phyloP scores from a whole-genome alignment of 108 stramenopile species.

The Cyclotella choctawhatcheeana region DNA sequence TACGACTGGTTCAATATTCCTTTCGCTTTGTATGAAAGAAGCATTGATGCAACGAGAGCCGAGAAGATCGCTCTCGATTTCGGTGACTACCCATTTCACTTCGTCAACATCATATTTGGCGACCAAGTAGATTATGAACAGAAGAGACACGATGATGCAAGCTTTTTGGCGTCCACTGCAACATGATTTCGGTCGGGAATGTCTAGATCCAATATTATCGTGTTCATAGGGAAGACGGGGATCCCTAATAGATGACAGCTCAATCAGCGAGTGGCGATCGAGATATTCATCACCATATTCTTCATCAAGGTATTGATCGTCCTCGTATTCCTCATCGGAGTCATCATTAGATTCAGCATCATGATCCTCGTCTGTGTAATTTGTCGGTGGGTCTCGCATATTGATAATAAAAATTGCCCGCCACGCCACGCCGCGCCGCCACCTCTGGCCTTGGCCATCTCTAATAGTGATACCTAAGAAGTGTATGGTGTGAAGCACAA shows the following conservation, averaged over 20 bases:
- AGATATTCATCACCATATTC: conserved; percentile 1
- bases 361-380: no score
- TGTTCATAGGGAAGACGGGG: not conserved
- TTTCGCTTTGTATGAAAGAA: not conserved
- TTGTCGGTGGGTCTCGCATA: no score
- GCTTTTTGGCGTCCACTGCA: not conserved
- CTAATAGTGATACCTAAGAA: no score
- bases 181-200: not conserved
- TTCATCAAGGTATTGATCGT: not conserved
- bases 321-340: not conserved
- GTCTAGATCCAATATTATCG: not conserved
- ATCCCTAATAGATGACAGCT: not conserved
- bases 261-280: conserved; percentile 11
- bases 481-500: no score
- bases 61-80: conserved; percentile 6
- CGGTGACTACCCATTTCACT: conserved; percentile 13
- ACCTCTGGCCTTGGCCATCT: no score
- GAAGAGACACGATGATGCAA: not conserved
- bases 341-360: not conserved
- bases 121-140: not conserved
- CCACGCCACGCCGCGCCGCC: no score
- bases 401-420: no score
- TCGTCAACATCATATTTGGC: conserved; percentile 5
- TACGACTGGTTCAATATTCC: conserved; percentile 26
- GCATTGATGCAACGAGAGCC: conserved; percentile 4